A percentile compares a stretch with the other conserved stretches of the same genome.
Conservation (phyloP, 257 asterid genomes). For the Apocynum venetum region DNA sequence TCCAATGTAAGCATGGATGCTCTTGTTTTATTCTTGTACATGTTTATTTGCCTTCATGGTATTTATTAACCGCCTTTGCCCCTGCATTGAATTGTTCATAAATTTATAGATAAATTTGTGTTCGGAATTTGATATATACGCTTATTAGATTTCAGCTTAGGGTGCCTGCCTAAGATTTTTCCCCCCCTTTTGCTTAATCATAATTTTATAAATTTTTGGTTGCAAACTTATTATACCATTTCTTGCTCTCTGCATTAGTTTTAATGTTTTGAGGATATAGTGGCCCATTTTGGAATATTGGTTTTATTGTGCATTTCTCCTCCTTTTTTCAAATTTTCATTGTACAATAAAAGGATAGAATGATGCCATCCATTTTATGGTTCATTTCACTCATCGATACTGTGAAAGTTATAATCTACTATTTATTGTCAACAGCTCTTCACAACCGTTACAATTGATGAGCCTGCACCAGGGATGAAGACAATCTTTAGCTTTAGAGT, state of each 20-base stretch:
- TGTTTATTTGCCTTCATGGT: not conserved
- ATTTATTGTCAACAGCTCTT: slow-evolving; percentile 11
- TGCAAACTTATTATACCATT: not conserved
- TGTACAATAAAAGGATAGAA: not conserved
- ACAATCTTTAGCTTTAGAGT: slow-evolving; percentile 20
- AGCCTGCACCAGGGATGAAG: slow-evolving; percentile 23
- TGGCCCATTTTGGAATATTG: not conserved
- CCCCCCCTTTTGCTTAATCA: not conserved
- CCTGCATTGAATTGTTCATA: not conserved
- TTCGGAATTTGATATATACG: not conserved
- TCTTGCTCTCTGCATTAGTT: not conserved
- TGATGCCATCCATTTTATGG: not conserved
- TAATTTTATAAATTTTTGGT: not conserved
- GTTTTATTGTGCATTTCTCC: not conserved
- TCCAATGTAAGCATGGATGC: slow-evolving; percentile 16
- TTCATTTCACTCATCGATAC: not conserved
- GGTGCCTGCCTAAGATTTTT: not conserved
- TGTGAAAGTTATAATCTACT: not conserved
- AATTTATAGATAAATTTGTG: not conserved
- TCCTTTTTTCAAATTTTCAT: not conserved
- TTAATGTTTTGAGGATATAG: not conserved
- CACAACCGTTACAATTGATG: slow-evolving; percentile 16
- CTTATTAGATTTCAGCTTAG: not conserved
- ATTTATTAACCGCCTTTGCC: not conserved
- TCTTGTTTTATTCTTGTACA: not conserved